Evolutionary conservation across 805 yeast species (phyloP).

Genomic region (Myxozyma mucilagina): DNA sequence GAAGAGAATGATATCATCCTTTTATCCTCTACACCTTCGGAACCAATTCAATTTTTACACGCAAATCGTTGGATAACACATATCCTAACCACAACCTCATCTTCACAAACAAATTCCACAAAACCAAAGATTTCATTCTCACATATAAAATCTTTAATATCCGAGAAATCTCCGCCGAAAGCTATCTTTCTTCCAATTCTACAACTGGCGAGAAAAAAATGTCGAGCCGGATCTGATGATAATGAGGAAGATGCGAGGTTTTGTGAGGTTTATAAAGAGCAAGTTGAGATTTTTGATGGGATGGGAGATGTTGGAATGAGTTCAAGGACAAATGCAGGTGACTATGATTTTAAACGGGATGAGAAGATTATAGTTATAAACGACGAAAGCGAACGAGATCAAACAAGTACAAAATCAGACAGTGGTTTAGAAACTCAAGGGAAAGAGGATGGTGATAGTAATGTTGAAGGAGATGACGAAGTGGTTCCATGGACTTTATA

Average conservation of each 20-base stretch:
- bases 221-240: too few relatives aligned
- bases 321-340: neutral
- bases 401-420: neutral
- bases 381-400: neutral
- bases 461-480: neutral
- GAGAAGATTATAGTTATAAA: neutral
- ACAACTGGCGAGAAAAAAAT: too few relatives aligned
- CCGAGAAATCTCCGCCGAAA: too few relatives aligned
- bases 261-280: neutral
- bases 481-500: neutral
- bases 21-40: neutral
- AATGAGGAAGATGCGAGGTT: neutral
- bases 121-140: neutral
- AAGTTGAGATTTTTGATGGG: slow-evolving; percentile 4
- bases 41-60: neutral
- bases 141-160: too few relatives aligned
- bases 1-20: neutral
- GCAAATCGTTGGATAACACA: slow-evolving; percentile 15
- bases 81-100: slow-evolving; percentile 4
- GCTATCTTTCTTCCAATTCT: too few relatives aligned
- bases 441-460: neutral
- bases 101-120: neutral
- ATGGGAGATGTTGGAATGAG: neutral
- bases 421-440: neutral
- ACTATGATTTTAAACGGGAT: neutral